phyloP scores from a whole-genome alignment of 1,284 basidiomycete species.

The Ustilago lituana region DNA sequence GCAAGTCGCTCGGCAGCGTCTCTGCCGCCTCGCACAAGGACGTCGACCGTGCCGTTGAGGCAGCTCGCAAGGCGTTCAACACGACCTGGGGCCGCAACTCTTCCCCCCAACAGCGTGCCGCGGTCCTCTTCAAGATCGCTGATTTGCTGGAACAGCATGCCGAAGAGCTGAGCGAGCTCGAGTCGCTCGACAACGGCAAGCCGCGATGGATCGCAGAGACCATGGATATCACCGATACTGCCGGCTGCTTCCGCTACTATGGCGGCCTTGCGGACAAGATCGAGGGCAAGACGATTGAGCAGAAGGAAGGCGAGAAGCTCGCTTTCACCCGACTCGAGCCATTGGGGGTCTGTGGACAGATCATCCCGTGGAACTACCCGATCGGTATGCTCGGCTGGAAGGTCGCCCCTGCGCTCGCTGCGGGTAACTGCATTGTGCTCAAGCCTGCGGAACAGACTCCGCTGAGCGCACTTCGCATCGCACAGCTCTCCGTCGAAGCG shows the following conservation, averaged over 20 bases:
- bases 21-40: slow-evolving; percentile 48
- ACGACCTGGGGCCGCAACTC: slow-evolving; percentile 50
- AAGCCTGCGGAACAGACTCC: slow-evolving; percentile 79
- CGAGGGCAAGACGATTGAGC: slow-evolving; percentile 81
- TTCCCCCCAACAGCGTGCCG: slow-evolving; percentile 70
- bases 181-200: slow-evolving; percentile 78
- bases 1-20: slow-evolving; percentile 51
- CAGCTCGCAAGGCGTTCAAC: slow-evolving; percentile 52
- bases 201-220: slow-evolving; percentile 75
- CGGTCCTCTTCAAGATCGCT: slow-evolving; percentile 75
- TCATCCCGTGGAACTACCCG: slow-evolving; percentile 76
- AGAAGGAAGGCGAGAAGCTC: slow-evolving; percentile 77
- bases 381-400: slow-evolving; percentile 68
- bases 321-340: slow-evolving; percentile 81
- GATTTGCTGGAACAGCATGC: slow-evolving; percentile 76
- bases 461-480: slow-evolving; percentile 75
- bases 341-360: slow-evolving; percentile 77
- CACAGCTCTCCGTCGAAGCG: slow-evolving; percentile 78
- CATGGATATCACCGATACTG: slow-evolving; percentile 77
- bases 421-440: slow-evolving; percentile 68
- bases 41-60: slow-evolving; percentile 53
- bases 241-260: slow-evolving; percentile 74
- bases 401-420: slow-evolving; percentile 71
- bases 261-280: slow-evolving; percentile 79
- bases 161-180: slow-evolving; percentile 73